Evolutionary conservation across 140 eudicot species (phyloP), one percentile per base, ranked within the genome.

Genomic region (Flaveria floridana): DNA sequence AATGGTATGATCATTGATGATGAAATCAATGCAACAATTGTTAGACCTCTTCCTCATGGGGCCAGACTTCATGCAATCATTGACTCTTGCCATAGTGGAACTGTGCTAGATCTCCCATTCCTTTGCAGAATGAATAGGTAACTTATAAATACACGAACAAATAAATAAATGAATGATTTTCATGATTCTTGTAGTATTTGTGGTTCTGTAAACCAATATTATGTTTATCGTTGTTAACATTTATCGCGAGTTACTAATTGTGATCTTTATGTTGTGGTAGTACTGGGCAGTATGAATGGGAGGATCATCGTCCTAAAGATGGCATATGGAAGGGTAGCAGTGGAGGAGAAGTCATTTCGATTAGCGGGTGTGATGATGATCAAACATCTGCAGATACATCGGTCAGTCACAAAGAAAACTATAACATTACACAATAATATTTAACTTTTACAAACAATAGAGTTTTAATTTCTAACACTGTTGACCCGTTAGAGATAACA

Each of bases 1-100:
- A 85, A 88, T 76, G 97, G 99, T 20, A 95, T 95, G 97, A 91
- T 95, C 71, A 85, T 95, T 13, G 99, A 91, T 70, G 96, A 95
- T 72, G 99, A 95, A 80, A 87, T 95, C 73, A 95, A 95, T 66
- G 87, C 89, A 58, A 75, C 85, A 56, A 78, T 95, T 18, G 96
- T 95, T 55, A 89, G 83, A 67, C 96, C 97, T 73, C 88, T 95
- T 75, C 92, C 92, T 14, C 58, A 57, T 8, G 97, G 99, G 16
- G 99, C 80, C 59, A 88, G 82, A 83, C 99, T 95, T 70, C 99
- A 95, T 77, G 96, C 99, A 13, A 87, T 95, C 25, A 86, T 95
- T 37, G 99, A 95, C 84, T 83, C 99, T 64, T 95, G 99, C 77
- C 99, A 95, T 66, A 95, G 99, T 73, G 99, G 99, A 11, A 95